A percentile compares a stretch with the other conserved stretches of the same genome.
Evolutionary conservation across 495 filamentous ascomycete genomes (phyloP).

Genomic region (Platismatia glauca): DNA sequence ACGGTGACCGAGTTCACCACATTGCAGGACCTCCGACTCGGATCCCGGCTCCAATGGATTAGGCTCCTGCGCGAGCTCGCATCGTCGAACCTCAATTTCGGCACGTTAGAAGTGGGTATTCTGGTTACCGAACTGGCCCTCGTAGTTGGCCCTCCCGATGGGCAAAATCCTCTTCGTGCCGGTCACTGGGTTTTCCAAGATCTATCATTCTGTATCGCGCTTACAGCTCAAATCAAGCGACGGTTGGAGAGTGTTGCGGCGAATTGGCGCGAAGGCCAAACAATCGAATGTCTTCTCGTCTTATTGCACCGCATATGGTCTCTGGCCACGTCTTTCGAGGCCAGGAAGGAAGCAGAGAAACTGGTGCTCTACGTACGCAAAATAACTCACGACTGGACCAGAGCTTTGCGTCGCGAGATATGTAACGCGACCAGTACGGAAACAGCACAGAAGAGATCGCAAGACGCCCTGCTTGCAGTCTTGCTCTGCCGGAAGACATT

Average conservation of each 20-base stretch:
- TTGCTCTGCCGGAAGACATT: slow-evolving; percentile 45
- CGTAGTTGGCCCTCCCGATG: slow-evolving; percentile 38
- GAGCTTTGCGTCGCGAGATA: slow-evolving; percentile 36
- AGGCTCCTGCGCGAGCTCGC: slow-evolving; percentile 43
- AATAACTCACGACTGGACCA: slow-evolving; percentile 37
- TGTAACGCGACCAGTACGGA: slow-evolving; percentile 33
- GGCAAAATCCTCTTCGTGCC: slow-evolving; percentile 28
- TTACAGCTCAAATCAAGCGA: slow-evolving; percentile 35
- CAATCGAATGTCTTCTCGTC: slow-evolving; percentile 10
- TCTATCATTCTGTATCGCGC: slow-evolving; percentile 33
- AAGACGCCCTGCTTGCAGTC: slow-evolving; percentile 40
- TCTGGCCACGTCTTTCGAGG: neutral
- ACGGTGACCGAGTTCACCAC: slow-evolving; percentile 43
- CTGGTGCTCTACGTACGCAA: slow-evolving; percentile 24
- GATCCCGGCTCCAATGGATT: slow-evolving; percentile 39
- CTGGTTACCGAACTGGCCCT: slow-evolving; percentile 34
- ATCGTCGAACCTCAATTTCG: slow-evolving; percentile 46
- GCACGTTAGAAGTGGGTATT: slow-evolving; percentile 34
- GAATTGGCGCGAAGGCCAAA: slow-evolving; percentile 45
- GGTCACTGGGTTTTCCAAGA: slow-evolving; percentile 41
- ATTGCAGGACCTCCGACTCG: slow-evolving; percentile 40
- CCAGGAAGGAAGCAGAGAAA: slow-evolving; percentile 3
- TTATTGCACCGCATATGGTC: slow-evolving; percentile 11
- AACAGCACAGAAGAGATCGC: slow-evolving; percentile 28
- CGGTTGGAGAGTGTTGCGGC: slow-evolving; percentile 33